Conservation (phyloP, 495 filamentous ascomycete genomes). For the Pseudevernia furfuracea region DNA sequence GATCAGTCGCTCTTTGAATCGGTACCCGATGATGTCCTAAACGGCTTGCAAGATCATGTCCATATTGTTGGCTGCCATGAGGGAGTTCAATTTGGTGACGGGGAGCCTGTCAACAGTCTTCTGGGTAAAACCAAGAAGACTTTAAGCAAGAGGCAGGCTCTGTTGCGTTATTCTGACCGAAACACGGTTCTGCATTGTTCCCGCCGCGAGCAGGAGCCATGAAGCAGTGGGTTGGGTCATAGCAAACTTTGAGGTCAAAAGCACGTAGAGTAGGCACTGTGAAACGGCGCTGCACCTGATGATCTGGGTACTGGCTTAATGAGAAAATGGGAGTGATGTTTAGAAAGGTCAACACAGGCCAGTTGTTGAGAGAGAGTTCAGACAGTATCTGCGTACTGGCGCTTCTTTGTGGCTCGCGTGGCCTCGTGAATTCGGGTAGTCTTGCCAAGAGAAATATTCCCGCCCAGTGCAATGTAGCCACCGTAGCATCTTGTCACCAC, state of each 20-base stretch:
- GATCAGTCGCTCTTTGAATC: background rate
- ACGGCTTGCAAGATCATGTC: background rate
- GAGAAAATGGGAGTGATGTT: background rate
- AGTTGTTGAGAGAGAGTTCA: background rate
- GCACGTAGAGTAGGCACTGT: background rate
- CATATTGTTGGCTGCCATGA: background rate
- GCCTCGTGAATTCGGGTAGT: background rate
- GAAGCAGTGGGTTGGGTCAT: background rate
- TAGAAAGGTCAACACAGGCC: background rate
- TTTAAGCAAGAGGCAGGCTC: background rate
- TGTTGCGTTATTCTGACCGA: background rate
- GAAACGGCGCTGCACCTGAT: background rate
- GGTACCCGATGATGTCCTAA: background rate
- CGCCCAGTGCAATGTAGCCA: conserved; percentile 12
- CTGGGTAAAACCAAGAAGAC: background rate
- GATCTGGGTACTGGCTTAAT: background rate
- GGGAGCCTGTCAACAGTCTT: background rate
- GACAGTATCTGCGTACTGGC: no score
- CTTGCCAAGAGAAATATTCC: conserved; percentile 13
- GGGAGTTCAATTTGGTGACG: background rate
- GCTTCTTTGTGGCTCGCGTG: background rate
- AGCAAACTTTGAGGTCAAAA: background rate
- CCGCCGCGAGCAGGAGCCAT: background rate
- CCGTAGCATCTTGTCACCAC: conserved; percentile 7
- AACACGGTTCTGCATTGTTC: background rate